phyloP scores from a whole-genome alignment of 768 basidiomycete species.

The Clavaria fumosa region DNA sequence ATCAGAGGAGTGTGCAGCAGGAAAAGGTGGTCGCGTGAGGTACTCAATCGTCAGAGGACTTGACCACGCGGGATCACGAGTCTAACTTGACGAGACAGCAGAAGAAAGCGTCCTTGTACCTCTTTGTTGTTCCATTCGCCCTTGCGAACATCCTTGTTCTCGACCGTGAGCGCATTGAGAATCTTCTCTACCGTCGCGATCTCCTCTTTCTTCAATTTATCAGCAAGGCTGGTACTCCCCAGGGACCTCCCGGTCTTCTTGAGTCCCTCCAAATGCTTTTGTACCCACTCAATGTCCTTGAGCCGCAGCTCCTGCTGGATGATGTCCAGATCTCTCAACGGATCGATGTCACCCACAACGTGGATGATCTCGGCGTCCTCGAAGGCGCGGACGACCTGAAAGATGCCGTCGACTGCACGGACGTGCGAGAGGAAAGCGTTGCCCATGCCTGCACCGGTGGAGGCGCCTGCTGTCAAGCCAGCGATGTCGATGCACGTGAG shows the following conservation, averaged over 20 bases:
- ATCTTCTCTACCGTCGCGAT: slow-evolving; percentile 82
- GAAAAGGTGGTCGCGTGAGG: slow-evolving; percentile 48
- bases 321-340: slow-evolving; percentile 92
- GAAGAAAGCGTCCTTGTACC: slow-evolving; percentile 48
- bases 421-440: slow-evolving; percentile 97
- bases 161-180: slow-evolving; percentile 57
- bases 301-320: slow-evolving; percentile 87
- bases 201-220: slow-evolving; percentile 94
- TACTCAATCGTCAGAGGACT: slow-evolving; percentile 66
- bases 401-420: slow-evolving; percentile 96
- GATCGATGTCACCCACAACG: slow-evolving; percentile 96
- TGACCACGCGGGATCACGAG: slow-evolving; percentile 29
- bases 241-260: slow-evolving; percentile 62
- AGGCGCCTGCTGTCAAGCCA: slow-evolving; percentile 92
- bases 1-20: slow-evolving; percentile 8
- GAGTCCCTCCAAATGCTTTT: slow-evolving; percentile 70
- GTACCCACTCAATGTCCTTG: slow-evolving; percentile 98
- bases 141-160: slow-evolving; percentile 85
- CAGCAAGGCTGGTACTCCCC: slow-evolving; percentile 66
- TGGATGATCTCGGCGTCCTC: slow-evolving; percentile 99
- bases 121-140: slow-evolving; percentile 94
- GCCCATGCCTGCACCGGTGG: slow-evolving; percentile 94
- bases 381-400: slow-evolving; percentile 95
- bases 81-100: neutral
- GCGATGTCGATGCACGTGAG: slow-evolving; percentile 98